These are phyloP conservation scores for Fragaria nilgerrensis DNA, from an alignment of 306 rosid genomes.

Conservation along the genomic window DNA sequence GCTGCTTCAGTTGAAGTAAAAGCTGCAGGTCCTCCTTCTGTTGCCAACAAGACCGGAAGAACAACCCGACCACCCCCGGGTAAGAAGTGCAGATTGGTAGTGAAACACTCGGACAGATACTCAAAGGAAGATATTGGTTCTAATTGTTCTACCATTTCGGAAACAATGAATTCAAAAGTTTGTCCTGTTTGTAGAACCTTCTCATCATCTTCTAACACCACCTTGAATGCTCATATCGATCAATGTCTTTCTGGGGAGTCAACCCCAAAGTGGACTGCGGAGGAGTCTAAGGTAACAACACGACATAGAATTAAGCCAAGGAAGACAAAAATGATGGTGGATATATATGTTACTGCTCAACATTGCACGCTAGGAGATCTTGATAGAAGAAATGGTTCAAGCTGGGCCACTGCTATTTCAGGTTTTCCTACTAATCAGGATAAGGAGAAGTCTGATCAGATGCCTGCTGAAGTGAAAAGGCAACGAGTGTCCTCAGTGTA, in stretches of 20 bases:
- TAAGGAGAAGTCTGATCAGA: conserved; percentile 30
- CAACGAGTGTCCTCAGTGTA: conserved; percentile 24
- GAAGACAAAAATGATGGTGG: conserved; percentile 55
- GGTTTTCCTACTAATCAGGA: conserved; percentile 29
- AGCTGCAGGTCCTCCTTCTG: conserved; percentile 17
- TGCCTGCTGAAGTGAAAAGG: conserved; percentile 34
- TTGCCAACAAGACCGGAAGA: conserved; percentile 30
- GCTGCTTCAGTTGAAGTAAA: conserved; percentile 34
- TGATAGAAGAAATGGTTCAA: conserved; percentile 53
- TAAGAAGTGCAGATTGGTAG: conserved; percentile 50
- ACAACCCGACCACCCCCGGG: conserved; percentile 25
- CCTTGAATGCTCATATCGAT: conserved; percentile 65
- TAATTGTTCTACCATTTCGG: conserved; percentile 33
- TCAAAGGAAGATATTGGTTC: conserved; percentile 43
- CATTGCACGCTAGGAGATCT: conserved; percentile 60
- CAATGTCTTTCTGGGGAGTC: conserved; percentile 61
- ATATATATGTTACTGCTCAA: conserved; percentile 46
- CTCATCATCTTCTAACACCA: conserved; percentile 60
- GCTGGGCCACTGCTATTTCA: conserved; percentile 45
- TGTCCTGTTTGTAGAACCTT: conserved; percentile 69
- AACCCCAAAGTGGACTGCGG: conserved; percentile 41
- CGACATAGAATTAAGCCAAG: conserved; percentile 51
- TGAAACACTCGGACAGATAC: conserved; percentile 38
- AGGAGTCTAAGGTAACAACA: conserved; percentile 35
- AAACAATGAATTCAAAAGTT: conserved; percentile 50